Conservation (phyloP, 768 basidiomycete genomes). For the Antrodiella citrinella region DNA sequence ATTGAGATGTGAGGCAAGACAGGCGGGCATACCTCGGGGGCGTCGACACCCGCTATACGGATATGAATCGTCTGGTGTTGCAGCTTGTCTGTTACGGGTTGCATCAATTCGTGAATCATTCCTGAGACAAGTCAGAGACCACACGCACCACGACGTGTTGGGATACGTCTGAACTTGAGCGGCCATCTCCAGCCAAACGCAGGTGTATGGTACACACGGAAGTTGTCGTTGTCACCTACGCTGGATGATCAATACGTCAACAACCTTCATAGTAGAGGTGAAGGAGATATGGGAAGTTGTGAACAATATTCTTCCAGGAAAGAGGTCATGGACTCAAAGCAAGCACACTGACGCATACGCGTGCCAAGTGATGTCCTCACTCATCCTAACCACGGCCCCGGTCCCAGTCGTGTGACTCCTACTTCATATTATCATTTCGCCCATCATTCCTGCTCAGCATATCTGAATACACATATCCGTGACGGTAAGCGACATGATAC, state of each 20-base stretch:
- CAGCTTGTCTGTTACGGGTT: slow-evolving; percentile 39
- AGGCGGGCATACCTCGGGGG: slow-evolving; percentile 65
- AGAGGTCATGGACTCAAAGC: too few relatives aligned
- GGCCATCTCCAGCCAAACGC: slow-evolving; percentile 69
- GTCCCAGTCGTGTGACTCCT: too few relatives aligned
- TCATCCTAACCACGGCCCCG: too few relatives aligned
- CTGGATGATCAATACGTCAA: slow-evolving; percentile 26
- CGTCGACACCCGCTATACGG: slow-evolving; percentile 86
- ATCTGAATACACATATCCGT: too few relatives aligned
- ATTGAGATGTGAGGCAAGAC: neutral
- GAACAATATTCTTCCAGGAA: too few relatives aligned
- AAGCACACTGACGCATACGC: too few relatives aligned
- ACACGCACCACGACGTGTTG: slow-evolving; percentile 47
- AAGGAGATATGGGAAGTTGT: too few relatives aligned
- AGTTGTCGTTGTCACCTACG: slow-evolving; percentile 85
- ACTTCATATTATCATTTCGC: too few relatives aligned
- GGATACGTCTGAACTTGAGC: slow-evolving; percentile 58
- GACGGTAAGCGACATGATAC: too few relatives aligned
- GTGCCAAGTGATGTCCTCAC: too few relatives aligned
- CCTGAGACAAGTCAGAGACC: neutral
- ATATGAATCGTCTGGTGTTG: slow-evolving; percentile 80
- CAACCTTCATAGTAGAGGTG: neutral
- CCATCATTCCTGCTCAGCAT: too few relatives aligned
- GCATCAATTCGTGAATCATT: too few relatives aligned
- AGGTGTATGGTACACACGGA: slow-evolving; percentile 82